These are phyloP conservation scores for Alternaria incomplexa DNA, from an alignment of 2,329 filamentous ascomycete species.

Conservation along the genomic window DNA sequence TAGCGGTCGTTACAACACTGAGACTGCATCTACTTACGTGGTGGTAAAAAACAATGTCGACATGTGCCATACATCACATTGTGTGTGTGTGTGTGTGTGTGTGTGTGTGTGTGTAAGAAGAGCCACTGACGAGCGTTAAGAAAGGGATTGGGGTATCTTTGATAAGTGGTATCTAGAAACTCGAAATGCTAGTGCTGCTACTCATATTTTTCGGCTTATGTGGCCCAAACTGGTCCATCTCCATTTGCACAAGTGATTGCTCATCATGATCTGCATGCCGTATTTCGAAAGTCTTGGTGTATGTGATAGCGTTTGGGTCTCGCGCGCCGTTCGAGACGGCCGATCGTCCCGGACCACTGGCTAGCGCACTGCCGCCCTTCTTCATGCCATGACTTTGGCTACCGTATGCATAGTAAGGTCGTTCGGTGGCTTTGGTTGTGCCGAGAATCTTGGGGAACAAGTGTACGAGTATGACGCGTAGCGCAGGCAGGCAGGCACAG, in stretches of 20 bases:
- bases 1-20: background rate
- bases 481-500: slow-evolving; percentile 54
- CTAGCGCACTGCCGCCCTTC: slow-evolving; percentile 21
- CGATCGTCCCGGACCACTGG: slow-evolving; percentile 3
- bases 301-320: slow-evolving; percentile 15
- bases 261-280: slow-evolving; percentile 19
- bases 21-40: background rate
- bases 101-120: no score
- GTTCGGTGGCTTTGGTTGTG: slow-evolving; percentile 29
- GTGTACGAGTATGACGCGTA: slow-evolving; percentile 49
- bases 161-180: slow-evolving; percentile 6
- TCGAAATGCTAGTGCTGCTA: slow-evolving; percentile 15
- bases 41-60: background rate
- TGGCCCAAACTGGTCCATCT: slow-evolving; percentile 4
- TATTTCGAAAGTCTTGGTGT: slow-evolving; percentile 21
- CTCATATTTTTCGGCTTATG: slow-evolving; percentile 5
- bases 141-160: background rate
- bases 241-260: slow-evolving; percentile 11
- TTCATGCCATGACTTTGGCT: slow-evolving; percentile 29
- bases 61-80: background rate
- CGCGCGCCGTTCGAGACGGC: background rate
- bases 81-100: no score
- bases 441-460: slow-evolving; percentile 47
- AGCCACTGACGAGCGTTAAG: background rate
- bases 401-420: slow-evolving; percentile 19